phyloP scores from a whole-genome alignment of 108 stramenopile genomes.

The Skeletonema potamos region DNA sequence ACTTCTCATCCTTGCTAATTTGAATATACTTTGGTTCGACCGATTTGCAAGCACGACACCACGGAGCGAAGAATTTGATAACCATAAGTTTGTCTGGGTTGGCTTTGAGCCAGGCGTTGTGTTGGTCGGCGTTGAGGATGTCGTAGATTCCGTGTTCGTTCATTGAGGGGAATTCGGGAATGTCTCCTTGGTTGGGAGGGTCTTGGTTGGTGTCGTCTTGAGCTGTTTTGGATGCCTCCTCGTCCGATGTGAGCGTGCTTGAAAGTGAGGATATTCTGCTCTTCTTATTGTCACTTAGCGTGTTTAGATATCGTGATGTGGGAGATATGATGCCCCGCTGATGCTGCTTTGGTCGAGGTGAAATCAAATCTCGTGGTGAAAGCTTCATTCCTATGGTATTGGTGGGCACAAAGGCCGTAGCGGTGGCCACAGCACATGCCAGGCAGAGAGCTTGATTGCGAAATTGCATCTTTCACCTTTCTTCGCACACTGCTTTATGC shows the following conservation, averaged over 20 bases:
- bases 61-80: constrained; percentile 86
- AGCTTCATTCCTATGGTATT: background rate
- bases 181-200: background rate
- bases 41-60: constrained; percentile 83
- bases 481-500: background rate
- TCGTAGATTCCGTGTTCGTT: constrained; percentile 38
- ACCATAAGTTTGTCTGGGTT: constrained; percentile 76
- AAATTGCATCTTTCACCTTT: constrained; percentile 1
- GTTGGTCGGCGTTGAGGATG: constrained; percentile 41
- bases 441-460: constrained; percentile 16
- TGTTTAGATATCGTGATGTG: background rate
- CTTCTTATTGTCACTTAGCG: background rate
- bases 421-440: constrained; percentile 3
- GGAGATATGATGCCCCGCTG: background rate
- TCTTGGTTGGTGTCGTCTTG: background rate
- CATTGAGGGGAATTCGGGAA: constrained; percentile 29
- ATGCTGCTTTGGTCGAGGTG: background rate
- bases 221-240: constrained; percentile 10
- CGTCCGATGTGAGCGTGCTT: constrained; percentile 32
- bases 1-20: constrained; percentile 61
- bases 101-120: constrained; percentile 54
- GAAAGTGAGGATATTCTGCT: background rate
- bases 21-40: constrained; percentile 79
- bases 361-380: background rate
- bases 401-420: constrained; percentile 7